Evolutionary conservation across 225 moss, liverwort and hornwort genomes (phyloP), one percentile per base, ranked within the genome.

Genomic region (Ulota crispa): DNA sequence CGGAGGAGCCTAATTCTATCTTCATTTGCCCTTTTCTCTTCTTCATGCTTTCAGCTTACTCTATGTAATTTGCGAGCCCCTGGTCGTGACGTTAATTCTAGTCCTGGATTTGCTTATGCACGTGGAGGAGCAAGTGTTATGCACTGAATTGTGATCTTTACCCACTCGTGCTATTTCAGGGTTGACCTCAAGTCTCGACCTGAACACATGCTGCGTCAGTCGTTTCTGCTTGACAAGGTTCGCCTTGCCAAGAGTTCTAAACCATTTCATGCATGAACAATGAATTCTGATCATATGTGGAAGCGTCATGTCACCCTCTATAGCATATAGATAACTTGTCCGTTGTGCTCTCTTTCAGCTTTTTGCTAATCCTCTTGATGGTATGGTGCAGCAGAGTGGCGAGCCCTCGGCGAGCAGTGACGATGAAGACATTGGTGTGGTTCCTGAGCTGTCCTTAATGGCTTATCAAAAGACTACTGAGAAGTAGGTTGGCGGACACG

Each of bases 131-230:
- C 69, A 55, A 53, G 81, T 53, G 12, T 59, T 52, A 27, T 56
- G 76, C 70, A 76, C 83, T 86, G 60, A 78, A 81, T 31, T 79
- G 73, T 83, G 84, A 84, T 70, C 72, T 86, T 68, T 85, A 81
- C 87, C 34, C 77, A 65, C 73, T 83, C 86, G 82, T 80, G 86
- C 73, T 85, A 88, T 56, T 84, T 88, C 81, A 94, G 95, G 97
- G 88, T 91, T 81, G 91, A 93, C 83, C 87, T 94, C 72, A 94
- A 94, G 72, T 90, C 92, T 73, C 92, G 90, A 88, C 93, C 97
- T 83, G 89, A 91, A 79, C 94, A 90, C 78, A 82, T 95, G 78
- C 93, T 91, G 88, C 88, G 83, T 77, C 90, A 88, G 79, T 73
- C 89, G 76, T 83, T 89, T 85, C 88, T 89, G 72, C 91, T 89